A percentile compares a stretch with the other conserved stretches of the same genome.
Conservation (phyloP, 345 rosid genomes). For the Iberis pinnata region DNA sequence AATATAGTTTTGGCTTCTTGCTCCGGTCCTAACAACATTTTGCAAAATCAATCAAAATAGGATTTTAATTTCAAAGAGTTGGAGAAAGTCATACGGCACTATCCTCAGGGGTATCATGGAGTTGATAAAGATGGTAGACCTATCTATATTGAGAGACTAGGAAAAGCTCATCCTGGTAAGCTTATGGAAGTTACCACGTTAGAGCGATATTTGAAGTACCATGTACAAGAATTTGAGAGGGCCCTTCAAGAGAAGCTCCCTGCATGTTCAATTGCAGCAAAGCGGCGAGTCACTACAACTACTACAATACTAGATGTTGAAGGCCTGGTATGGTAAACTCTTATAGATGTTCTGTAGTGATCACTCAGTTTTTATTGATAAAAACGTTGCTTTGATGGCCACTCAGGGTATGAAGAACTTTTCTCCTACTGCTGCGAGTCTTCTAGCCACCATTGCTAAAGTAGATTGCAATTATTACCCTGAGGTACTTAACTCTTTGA, state of each 20-base stretch:
- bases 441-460: slow-evolving; percentile 68
- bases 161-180: slow-evolving; percentile 80
- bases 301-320: slow-evolving; percentile 90
- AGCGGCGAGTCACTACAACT: slow-evolving; percentile 60
- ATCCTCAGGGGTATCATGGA: slow-evolving; percentile 97
- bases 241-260: slow-evolving; percentile 79
- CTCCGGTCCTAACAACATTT: too few relatives aligned
- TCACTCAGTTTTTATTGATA: slow-evolving; percentile 27
- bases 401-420: slow-evolving; percentile 93
- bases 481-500: slow-evolving; percentile 48
- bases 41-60: too few relatives aligned
- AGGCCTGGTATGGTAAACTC: slow-evolving; percentile 86
- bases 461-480: slow-evolving; percentile 82
- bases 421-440: slow-evolving; percentile 73
- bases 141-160: slow-evolving; percentile 87
- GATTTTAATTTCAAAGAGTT: slow-evolving; percentile 87
- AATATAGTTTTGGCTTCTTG: too few relatives aligned
- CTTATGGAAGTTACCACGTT: slow-evolving; percentile 73
- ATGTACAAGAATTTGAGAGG: slow-evolving; percentile 93
- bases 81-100: slow-evolving; percentile 81
- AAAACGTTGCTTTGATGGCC: slow-evolving; percentile 75
- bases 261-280: slow-evolving; percentile 88
- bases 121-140: slow-evolving; percentile 97
- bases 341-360: slow-evolving; percentile 52
- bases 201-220: slow-evolving; percentile 82